Evolutionary conservation across 78 protist species (phyloP).

Genomic region (Dictyostelium purpureum): DNA sequence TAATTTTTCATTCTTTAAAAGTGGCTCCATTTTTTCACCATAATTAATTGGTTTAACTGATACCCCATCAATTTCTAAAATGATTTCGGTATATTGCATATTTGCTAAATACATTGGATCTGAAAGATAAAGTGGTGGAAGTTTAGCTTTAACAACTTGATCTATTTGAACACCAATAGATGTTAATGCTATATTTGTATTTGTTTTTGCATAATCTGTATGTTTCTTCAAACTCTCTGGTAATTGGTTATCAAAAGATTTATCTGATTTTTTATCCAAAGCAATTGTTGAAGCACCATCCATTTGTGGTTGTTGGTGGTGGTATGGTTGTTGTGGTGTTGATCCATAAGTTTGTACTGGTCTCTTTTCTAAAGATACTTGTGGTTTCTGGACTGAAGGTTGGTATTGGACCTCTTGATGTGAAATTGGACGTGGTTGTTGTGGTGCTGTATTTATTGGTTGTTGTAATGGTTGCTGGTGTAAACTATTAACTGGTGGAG

Average conservation of each 20-base stretch:
- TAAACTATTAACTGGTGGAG: background rate
- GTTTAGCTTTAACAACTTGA: background rate
- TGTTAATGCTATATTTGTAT: conserved; percentile 33
- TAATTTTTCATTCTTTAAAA: background rate
- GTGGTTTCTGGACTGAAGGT: background rate
- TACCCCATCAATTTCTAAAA: conserved; percentile 14
- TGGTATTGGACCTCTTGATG: background rate
- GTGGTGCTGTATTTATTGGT: background rate
- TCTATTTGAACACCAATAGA: conserved; percentile 28
- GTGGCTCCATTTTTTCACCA: conserved; percentile 20
- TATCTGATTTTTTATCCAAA: background rate
- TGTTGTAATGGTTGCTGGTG: background rate
- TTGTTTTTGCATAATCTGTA: background rate
- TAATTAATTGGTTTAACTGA: background rate
- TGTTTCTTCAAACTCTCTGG: background rate
- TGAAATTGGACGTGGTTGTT: background rate
- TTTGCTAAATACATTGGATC: conserved; percentile 41
- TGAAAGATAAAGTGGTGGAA: background rate
- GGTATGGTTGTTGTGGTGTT: background rate
- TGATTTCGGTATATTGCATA: conserved; percentile 38
- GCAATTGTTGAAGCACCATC: background rate
- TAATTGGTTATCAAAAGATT: background rate
- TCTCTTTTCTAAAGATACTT: background rate
- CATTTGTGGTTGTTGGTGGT: background rate
- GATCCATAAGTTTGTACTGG: background rate